Conservation (phyloP, 768 basidiomycete genomes). For the Termitomyces sp. region DNA sequence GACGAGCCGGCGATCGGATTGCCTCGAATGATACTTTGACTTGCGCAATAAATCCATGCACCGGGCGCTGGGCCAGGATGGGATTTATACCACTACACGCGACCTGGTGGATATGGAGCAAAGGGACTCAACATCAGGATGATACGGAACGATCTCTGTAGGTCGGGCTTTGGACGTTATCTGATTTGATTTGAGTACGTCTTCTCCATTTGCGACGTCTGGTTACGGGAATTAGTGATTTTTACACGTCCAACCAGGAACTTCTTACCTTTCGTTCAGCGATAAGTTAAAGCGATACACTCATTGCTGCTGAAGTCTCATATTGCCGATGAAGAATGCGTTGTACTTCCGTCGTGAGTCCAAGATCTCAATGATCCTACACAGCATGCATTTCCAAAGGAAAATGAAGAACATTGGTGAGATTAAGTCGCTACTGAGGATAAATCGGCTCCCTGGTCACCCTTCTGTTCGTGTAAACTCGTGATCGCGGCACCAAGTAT, state of each 20-base stretch:
- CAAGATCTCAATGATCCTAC: background rate
- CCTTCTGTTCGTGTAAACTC: background rate
- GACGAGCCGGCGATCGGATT: background rate
- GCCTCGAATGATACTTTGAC: background rate
- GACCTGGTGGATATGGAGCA: background rate
- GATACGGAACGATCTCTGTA: too few species aligned
- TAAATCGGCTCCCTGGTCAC: background rate
- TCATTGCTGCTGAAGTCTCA: background rate
- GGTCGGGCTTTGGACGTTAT: too few species aligned
- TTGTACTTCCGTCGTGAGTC: background rate
- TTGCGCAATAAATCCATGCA: background rate
- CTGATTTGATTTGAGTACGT: background rate
- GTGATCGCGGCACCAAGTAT: background rate
- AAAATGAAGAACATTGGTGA: background rate
- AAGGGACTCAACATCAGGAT: background rate
- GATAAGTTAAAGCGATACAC: background rate
- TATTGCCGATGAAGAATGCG: background rate
- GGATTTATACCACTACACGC: background rate
- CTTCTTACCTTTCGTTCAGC: background rate
- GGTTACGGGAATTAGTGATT: background rate
- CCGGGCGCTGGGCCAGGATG: background rate
- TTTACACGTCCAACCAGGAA: background rate
- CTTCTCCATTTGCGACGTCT: background rate
- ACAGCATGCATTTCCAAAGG: too few species aligned
- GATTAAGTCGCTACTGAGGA: too few species aligned